Base-by-base conservation (phyloP, 2,329 filamentous ascomycete species). In the Stylonectria norvegica region DNA sequence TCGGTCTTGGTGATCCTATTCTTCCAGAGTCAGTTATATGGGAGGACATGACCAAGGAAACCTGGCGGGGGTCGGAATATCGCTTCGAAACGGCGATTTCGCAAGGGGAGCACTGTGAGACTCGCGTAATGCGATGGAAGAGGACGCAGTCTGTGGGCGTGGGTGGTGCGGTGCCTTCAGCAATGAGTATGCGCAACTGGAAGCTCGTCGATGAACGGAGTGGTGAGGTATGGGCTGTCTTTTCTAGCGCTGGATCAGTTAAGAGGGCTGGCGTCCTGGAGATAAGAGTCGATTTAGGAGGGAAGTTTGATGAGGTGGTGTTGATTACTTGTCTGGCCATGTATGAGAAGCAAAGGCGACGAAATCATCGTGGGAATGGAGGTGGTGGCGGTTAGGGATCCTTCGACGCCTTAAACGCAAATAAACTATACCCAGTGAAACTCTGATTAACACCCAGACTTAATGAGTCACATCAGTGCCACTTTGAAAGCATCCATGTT, bases 31-130 rank as follows among this genome's bases (percentile, higher is more conserved):
- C 38, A 4, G 29, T 48, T n/a, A 9, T 33, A 11, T 53, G 50
- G 50, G 50, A 53, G 38, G 50, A 53, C 34, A 43, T 52, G 32
- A 38, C 41, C n/a, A 36, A 34, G 25, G 36, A 43, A 18, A 40
- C 36, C 17, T n/a, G 38, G 2, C 25, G 30, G 15, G 22, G 17
- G 20, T 42, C 42, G 11, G 42, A 46, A 23, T 44, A 40, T 11
- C 43, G 20, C 22, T 34, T 38, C 38, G 41, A 43, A 5, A 40
- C 34, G 0, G 20, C 14, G 5, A 12, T 45, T 20, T 32, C 34
- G 15, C 17, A 40, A 8, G 17, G 19, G 4, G 38, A 39, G 12
- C 10, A 44, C n/a, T 33, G 36, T 14, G 25, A 40, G 17, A 37
- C 38, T 4, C 33, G 43, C 18, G 18, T 33, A 18, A 41, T 51